phyloP scores from a whole-genome alignment of 2,329 filamentous ascomycete species.

The Ampelomyces quisqualis region DNA sequence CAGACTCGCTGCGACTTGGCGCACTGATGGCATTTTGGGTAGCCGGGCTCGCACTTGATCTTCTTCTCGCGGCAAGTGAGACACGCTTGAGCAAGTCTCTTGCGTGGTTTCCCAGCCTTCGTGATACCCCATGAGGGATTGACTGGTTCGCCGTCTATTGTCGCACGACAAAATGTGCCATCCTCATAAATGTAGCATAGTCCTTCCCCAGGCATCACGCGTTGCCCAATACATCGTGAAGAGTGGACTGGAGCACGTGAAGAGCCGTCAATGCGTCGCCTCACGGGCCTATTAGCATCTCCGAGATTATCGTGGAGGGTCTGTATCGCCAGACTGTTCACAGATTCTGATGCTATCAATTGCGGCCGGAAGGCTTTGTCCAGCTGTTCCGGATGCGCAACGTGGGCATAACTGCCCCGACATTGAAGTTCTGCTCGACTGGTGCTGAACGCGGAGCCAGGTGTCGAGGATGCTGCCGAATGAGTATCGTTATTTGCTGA shows the following conservation, averaged over 20 bases:
- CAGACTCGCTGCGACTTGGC: conserved; percentile 86
- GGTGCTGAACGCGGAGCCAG: conserved; percentile 22
- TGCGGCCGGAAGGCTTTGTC: conserved; percentile 24
- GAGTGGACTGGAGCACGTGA: conserved; percentile 37
- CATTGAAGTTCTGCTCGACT: conserved; percentile 26
- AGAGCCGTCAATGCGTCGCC: conserved; percentile 38
- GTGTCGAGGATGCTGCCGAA: conserved; percentile 26
- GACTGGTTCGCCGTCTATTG: conserved; percentile 81
- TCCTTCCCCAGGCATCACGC: conserved; percentile 73
- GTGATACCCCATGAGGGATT: conserved; percentile 93
- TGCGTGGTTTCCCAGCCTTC: conserved; percentile 89
- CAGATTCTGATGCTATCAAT: conserved; percentile 30
- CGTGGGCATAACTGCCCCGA: conserved; percentile 25
- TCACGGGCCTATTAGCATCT: conserved; percentile 31
- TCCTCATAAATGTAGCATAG: conserved; percentile 86
- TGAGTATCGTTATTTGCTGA: conserved; percentile 22
- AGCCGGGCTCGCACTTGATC: conserved; percentile 92
- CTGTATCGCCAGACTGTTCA: conserved; percentile 16
- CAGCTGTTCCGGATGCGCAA: conserved; percentile 23
- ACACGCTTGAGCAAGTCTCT: conserved; percentile 88
- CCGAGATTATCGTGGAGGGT: conserved; percentile 31
- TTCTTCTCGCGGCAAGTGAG: conserved; percentile 94
- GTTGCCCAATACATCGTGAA: conserved; percentile 42
- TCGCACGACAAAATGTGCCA: conserved; percentile 75
- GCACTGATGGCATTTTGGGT: conserved; percentile 84